Base-by-base conservation (phyloP, 179 eudicot species). In the Corrigiola litoralis region DNA sequence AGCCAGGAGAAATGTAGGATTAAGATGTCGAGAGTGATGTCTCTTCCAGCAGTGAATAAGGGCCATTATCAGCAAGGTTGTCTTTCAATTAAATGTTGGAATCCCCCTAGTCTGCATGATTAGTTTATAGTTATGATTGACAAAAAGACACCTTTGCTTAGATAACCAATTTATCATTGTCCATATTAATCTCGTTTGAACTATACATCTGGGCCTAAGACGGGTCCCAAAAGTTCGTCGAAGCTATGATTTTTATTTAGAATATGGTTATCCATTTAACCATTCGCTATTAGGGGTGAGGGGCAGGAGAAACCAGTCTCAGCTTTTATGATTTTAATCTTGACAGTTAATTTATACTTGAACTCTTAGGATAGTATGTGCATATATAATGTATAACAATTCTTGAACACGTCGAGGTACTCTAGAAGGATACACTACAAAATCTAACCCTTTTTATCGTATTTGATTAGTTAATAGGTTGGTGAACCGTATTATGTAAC, bases 1-100 rank as follows among this genome's bases (percentile, higher is more conserved):
- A 42, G 31, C 24, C 47, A 52, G 16, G 53, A 65, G 50, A 54
- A 38, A 59, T 23, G 36, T 12, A 45, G 62, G 54, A 67, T 62
- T 27, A n/a, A 28, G 36, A 37, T 61, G 32, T 72, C 13, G 8
- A 61, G n/a, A 46, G 31, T 62, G 65, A 65, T 49, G 60, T 71
- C 65, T 17, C 20, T 54, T 64, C 20, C 25, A 29, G n/a, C 57
- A 63, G 36, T 33, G 53, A 42, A 33, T 44, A 45, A 52, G 45
- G 44, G 17, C 11, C 3, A 42, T 54, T 34, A 21, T 61, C 46
- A 7, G 6, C 11, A 18, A 50, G 29, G 40, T 52, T 53, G 29
- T 18, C 51, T 3, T 41, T 5, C 53, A 33, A 63, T 63, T 57
- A 14, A 29, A 27, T 34, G 8, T 48, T 33, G 54, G 63, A 14